Evolutionary conservation across 2,329 filamentous ascomycete genomes (phyloP).

Genomic region (Pyrenochaeta sp.): DNA sequence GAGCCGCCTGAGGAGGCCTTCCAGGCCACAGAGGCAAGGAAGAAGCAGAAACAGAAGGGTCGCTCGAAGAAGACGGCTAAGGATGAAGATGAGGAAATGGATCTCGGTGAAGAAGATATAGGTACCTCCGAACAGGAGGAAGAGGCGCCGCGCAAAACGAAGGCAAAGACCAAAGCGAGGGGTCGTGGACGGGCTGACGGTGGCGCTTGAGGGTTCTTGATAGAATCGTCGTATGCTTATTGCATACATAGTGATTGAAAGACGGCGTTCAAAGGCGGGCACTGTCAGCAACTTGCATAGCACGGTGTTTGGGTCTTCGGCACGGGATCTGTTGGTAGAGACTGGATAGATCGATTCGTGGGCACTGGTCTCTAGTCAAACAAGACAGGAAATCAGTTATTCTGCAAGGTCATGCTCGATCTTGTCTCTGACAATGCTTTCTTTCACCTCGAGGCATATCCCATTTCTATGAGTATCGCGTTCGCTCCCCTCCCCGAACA

Average conservation of each 20-base stretch:
- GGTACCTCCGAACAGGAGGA: constrained; percentile 35
- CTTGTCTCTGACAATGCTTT: neutral
- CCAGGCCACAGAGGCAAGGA: constrained; percentile 39
- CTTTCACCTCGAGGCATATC: neutral
- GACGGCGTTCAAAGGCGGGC: constrained; percentile 9
- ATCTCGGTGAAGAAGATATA: constrained; percentile 37
- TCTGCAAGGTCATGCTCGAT: neutral
- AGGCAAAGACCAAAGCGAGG: constrained; percentile 20
- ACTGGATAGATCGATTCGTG: neutral
- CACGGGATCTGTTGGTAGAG: neutral
- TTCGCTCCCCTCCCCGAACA: neutral
- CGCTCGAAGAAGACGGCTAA: constrained; percentile 30
- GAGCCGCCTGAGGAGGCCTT: constrained; percentile 72
- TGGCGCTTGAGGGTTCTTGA: constrained; percentile 9
- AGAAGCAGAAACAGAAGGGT: constrained; percentile 35
- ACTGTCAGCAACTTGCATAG: constrained; percentile 17
- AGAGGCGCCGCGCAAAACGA: constrained; percentile 29
- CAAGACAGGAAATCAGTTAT: neutral
- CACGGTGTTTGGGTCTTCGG: constrained; percentile 17
- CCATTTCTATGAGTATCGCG: neutral
- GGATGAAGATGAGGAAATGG: constrained; percentile 30
- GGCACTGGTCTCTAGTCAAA: neutral
- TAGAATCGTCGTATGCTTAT: neutral
- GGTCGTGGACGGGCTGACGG: constrained; percentile 26
- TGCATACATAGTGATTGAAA: neutral